Percentiles rank a stretch among this genome's conserved stretches.
phyloP scores from a whole-genome alignment of 2,329 filamentous ascomycete genomes.

The Fusarium bulbicola region DNA sequence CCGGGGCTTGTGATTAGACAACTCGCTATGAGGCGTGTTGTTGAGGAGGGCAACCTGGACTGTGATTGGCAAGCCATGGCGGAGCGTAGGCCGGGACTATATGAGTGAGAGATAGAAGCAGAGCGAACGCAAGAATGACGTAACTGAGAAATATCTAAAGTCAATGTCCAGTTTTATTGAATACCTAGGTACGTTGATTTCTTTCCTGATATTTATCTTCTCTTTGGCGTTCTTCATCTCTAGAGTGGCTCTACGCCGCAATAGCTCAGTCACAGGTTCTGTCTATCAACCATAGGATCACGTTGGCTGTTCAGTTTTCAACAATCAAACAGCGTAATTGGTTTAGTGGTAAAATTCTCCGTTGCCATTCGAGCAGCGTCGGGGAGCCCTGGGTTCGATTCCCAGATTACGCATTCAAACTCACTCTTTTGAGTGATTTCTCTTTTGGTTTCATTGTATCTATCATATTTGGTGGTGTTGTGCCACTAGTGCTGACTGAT shows the following conservation, averaged over 20 bases:
- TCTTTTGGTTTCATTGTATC: background rate
- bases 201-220: background rate
- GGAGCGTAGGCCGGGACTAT: background rate
- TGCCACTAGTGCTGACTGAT: background rate
- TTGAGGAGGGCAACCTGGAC: background rate
- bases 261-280: background rate
- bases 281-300: accelerated
- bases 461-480: background rate
- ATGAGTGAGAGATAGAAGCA: background rate
- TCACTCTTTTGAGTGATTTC: accelerated
- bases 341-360: slow-evolving; percentile 29
- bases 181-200: background rate
- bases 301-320: accelerated
- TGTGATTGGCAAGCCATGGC: background rate
- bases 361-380: slow-evolving; percentile 18
- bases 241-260: background rate
- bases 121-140: background rate
- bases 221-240: background rate
- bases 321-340: slow-evolving; percentile 8
- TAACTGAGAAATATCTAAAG: background rate
- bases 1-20: background rate
- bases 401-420: slow-evolving; percentile 5
- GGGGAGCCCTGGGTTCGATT: slow-evolving; percentile 25
- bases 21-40: background rate
- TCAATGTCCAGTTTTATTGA: too few relatives aligned